Evolutionary conservation across 176 grass and related monocot genomes (phyloP), one percentile per base, ranked within the genome.

Genomic region (Panicum miliaceum): DNA sequence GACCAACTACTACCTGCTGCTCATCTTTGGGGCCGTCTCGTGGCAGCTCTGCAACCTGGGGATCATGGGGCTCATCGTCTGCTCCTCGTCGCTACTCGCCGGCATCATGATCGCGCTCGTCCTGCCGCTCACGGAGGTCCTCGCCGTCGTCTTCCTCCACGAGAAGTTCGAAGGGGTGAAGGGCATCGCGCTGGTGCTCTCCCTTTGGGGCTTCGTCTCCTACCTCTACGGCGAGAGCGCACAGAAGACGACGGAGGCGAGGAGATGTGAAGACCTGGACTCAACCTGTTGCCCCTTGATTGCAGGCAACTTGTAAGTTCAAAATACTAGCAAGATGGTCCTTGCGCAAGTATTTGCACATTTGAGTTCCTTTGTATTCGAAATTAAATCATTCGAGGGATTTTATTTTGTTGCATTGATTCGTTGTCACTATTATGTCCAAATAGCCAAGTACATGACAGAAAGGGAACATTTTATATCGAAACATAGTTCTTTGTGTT

Each of bases 101-200:
- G 94, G 89, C 37, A 86, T 97, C 59, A 84, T 92, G 84, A 73
- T 86, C 64, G 91, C 89, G n/a, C 62, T 92, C 6, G 82, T 91
- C 27, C 60, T 97, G 40, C 94, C 91, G 0, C 41, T 97, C 6
- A 74, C 87, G 7, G 82, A 97, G 79, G 23, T 94, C 7, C 68
- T 91, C 29, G 73, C 87, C 2, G 85, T 90, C 75, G 50, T 94
- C 63, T 94, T 97, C 82, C 90, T 97, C 38, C 81, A 73, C 2
- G 94, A 97, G 85, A 97, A 97, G 70, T 94, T 97, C 65, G 84
- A 82, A 59, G 87, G 85, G 23, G 47, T 63, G 2, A 97, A 97
- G 66, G 91, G 61, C 64, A 52, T 94, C 34, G 82, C 91, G 0
- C 89, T 94, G 6, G 48, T 84, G 75, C 86, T 97, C 51, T 84